These are phyloP conservation scores for Magnusiomyces paraingens DNA, from an alignment of 1,139 yeast species.

Conservation along the genomic window DNA sequence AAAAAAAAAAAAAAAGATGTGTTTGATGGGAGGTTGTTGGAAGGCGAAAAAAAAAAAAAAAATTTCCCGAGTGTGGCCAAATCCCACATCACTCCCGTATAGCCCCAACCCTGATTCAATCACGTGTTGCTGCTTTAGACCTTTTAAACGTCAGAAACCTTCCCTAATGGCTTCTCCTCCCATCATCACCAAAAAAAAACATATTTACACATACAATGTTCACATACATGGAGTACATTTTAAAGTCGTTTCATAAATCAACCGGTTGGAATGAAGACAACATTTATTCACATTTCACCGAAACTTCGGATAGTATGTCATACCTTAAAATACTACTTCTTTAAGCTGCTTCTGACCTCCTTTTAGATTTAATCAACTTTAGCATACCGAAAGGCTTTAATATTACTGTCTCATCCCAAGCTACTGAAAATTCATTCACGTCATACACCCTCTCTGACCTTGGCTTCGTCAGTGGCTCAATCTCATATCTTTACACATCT, in stretches of 20 bases:
- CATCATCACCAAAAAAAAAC: too few species aligned
- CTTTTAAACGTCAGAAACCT: too few species aligned
- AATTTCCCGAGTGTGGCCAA: too few species aligned
- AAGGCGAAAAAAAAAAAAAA: too few species aligned
- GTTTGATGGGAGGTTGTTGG: too few species aligned
- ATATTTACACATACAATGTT: slow-evolving; percentile 47
- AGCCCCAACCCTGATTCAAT: too few species aligned
- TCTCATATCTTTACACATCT: slow-evolving; percentile 75
- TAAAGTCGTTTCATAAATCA: slow-evolving; percentile 57
- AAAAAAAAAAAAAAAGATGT: too few species aligned
- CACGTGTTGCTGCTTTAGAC: too few species aligned
- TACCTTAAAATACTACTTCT: not conserved
- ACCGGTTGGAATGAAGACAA: slow-evolving; percentile 77
- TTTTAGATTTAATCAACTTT: slow-evolving; percentile 55
- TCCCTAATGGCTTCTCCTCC: too few species aligned
- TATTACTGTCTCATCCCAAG: slow-evolving; percentile 63
- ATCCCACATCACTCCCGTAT: too few species aligned
- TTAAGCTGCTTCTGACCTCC: slow-evolving; percentile 4
- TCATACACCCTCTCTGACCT: slow-evolving; percentile 66
- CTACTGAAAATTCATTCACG: slow-evolving; percentile 67
- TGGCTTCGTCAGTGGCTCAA: slow-evolving; percentile 69
- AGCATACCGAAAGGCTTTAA: slow-evolving; percentile 62
- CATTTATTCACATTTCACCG: slow-evolving; percentile 64
- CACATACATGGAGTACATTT: slow-evolving; percentile 79
- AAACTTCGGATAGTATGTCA: slow-evolving; percentile 50